Conservation (phyloP, 768 basidiomycete species). For the Galerina sulciceps region DNA sequence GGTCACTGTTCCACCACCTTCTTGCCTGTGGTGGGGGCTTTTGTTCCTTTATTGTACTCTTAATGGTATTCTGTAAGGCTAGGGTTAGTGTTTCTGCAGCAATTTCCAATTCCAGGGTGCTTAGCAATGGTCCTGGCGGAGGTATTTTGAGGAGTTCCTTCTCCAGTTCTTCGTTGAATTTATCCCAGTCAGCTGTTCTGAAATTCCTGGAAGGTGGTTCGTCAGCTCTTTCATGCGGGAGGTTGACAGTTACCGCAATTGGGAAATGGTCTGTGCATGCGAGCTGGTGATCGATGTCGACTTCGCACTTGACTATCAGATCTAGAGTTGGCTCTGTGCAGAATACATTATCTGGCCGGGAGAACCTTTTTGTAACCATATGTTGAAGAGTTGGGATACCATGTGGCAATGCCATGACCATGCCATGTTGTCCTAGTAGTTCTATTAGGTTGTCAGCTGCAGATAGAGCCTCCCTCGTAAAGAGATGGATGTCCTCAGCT, state of each 20-base stretch:
- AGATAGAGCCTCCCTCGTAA: not conserved
- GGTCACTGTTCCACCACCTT: constrained; percentile 28
- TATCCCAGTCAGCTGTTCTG: constrained; percentile 18
- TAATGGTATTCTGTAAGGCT: constrained; percentile 10
- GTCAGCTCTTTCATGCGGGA: not conserved
- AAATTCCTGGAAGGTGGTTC: constrained; percentile 13
- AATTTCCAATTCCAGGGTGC: not conserved
- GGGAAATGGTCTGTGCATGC: constrained; percentile 44
- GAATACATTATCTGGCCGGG: constrained; percentile 51
- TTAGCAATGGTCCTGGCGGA: not conserved
- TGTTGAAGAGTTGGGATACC: constrained; percentile 38
- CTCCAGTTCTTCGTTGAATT: constrained; percentile 24
- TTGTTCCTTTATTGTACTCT: not conserved
- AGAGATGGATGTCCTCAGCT: constrained; percentile 22
- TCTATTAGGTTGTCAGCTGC: constrained; percentile 26
- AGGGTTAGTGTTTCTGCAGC: constrained; percentile 1
- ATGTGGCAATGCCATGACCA: constrained; percentile 38
- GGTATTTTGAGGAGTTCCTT: constrained; percentile 22
- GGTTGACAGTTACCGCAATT: constrained; percentile 32
- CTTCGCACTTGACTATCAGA: constrained; percentile 31
- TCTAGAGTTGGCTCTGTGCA: constrained; percentile 16
- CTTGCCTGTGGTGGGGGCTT: constrained; percentile 8
- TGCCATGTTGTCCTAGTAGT: constrained; percentile 21
- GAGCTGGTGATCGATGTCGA: constrained; percentile 12
- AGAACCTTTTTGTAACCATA: constrained; percentile 29